Percentiles rank a stretch among this genome's conserved stretches.
Evolutionary conservation across 108 stramenopile species (phyloP).

Genomic region (Mediolabrus comicus): DNA sequence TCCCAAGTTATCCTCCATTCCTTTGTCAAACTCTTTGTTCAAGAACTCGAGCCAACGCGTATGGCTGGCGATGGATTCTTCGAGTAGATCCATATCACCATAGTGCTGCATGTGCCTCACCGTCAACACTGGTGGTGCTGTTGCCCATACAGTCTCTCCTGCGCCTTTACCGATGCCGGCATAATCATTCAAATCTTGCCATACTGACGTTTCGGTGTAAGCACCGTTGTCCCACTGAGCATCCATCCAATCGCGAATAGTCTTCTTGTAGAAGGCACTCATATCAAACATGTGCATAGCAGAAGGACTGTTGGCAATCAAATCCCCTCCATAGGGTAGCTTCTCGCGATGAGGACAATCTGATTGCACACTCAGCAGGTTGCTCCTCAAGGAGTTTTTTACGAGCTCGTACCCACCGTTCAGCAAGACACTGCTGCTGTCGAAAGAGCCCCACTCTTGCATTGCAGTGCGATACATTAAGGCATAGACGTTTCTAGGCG

Average conservation of each 20-base stretch:
- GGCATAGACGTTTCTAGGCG: conserved; percentile 16
- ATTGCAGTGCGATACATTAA: conserved; percentile 37
- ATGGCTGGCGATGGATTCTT: conserved; percentile 11
- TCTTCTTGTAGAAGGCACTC: conserved; percentile 47
- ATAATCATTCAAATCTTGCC: conserved; percentile 39
- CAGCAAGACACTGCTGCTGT: conserved; percentile 24
- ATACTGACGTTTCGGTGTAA: conserved; percentile 43
- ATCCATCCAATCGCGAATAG: conserved; percentile 44
- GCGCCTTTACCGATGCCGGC: conserved; percentile 40
- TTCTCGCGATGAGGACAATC: conserved; percentile 62
- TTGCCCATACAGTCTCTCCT: conserved; percentile 44
- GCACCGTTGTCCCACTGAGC: conserved; percentile 48
- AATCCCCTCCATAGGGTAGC: conserved; percentile 48
- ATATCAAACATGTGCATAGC: conserved; percentile 46
- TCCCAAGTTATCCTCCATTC: conserved; percentile 19
- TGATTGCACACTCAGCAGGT: conserved; percentile 53
- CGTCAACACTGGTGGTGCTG: conserved; percentile 38
- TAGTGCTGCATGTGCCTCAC: conserved; percentile 44
- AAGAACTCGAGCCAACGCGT: conserved; percentile 31
- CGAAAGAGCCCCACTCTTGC: conserved; percentile 39
- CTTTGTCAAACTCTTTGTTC: conserved; percentile 25
- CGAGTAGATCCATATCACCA: conserved; percentile 22
- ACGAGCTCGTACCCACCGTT: conserved; percentile 41
- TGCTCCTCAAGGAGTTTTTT: conserved; percentile 35
- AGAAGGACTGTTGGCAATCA: conserved; percentile 37